These are phyloP conservation scores for Umbelopsis vinacea DNA, from an alignment of 192 early-diverging fungal genomes.

Conservation along the genomic window DNA sequence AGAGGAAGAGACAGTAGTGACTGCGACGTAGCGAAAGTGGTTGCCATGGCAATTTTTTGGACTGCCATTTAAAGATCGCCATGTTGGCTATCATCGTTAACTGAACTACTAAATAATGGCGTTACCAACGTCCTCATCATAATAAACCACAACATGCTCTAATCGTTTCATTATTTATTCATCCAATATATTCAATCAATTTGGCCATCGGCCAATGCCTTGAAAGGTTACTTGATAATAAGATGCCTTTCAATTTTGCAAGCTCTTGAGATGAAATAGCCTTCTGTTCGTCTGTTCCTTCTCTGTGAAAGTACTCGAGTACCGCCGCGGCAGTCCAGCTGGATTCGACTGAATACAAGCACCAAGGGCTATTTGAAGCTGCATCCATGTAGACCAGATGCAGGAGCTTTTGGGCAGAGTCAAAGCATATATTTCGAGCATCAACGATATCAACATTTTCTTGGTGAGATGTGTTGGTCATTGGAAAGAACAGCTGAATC, in stretches of 20 bases:
- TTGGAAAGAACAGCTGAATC: constrained; percentile 24
- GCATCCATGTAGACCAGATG: constrained; percentile 9
- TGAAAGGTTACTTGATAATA: neutral
- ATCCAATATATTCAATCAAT: constrained; percentile 19
- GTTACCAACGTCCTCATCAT: too few species aligned
- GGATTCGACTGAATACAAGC: constrained; percentile 23
- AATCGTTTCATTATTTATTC: neutral
- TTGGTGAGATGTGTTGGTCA: neutral
- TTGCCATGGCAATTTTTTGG: neutral
- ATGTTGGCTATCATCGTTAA: too few species aligned
- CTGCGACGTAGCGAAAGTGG: neutral
- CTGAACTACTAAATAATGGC: too few species aligned
- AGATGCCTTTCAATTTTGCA: neutral
- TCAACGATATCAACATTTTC: neutral
- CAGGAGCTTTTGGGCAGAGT: neutral
- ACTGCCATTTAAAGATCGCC: neutral
- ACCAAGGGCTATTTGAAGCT: constrained; percentile 19
- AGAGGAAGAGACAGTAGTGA: neutral
- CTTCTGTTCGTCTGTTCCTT: neutral
- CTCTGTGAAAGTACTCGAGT: constrained; percentile 2
- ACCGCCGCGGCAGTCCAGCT: constrained; percentile 18
- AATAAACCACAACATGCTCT: neutral
- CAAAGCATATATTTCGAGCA: constrained; percentile 5
- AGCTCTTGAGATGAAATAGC: neutral
- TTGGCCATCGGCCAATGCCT: constrained; percentile 15